Evolutionary conservation across 495 filamentous ascomycete genomes (phyloP), one percentile per base, ranked within the genome.

Genomic region (Talaromyces thailandensis): DNA sequence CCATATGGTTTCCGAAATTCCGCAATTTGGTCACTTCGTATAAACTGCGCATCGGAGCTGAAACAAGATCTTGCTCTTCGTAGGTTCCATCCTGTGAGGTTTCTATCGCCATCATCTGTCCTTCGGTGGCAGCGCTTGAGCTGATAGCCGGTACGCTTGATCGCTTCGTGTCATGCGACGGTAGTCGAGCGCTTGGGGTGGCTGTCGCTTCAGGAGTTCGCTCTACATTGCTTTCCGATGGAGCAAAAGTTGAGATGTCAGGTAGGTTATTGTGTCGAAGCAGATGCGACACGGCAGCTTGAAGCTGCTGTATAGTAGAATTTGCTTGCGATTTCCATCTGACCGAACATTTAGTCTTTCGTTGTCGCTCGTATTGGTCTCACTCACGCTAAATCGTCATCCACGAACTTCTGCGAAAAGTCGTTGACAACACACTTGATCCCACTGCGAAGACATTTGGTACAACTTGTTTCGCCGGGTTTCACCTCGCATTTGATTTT

Each of bases 1-100:
- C 72, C 26, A 69, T 70, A 56, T 77, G 77, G 56, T 75, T 76
- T n/a, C 81, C 69, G 58, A 84, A 62, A 48, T 83, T 79, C 29
- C 81, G 75, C 58, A 85, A 68, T 50, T 81, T 84, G 6, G 83
- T 85, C 29, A 85, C 83, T 63, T 85, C 83, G 66, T 83, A 86
- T 24, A 86, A 67, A 69, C 80, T 84, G 59, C 80, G 77, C 81
- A 86, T 84, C 0, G 83, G 83, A 5, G 80, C 82, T 1, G 81
- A 73, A 28, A 84, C 79, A 35, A 84, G 60, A 8, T 76, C 75
- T 21, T 76, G 72, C 58, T 75, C 73, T 50, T 80, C 78, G 14
- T 79, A 66, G 60, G 77, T 73, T n/a, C 74, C 76, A 29, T 84
- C 81, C 58, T 79, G 79, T 4, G 81, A 82, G 14, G 75, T 74